Conservation (phyloP, 371 early-diverging fungal species). For the Blastocladiella emersonii region DNA sequence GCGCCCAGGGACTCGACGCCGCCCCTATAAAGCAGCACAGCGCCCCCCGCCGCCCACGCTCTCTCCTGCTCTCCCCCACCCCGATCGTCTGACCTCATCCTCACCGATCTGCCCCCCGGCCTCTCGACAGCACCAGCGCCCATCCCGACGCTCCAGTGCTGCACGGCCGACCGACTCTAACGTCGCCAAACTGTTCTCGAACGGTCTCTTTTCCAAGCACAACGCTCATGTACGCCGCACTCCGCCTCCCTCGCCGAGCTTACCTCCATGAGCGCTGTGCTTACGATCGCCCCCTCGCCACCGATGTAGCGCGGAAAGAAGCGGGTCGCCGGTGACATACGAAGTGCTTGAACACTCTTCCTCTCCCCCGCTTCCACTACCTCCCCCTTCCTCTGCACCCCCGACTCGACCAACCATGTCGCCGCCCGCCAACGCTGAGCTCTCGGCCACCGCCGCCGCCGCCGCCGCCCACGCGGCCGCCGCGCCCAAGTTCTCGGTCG, state of each 20-base stretch:
- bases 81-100: too few species aligned
- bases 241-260: too few species aligned
- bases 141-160: too few species aligned
- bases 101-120: too few species aligned
- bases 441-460: slow-evolving; percentile 15
- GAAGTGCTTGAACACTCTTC: neutral
- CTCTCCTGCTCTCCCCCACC: too few species aligned
- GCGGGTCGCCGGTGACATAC: neutral
- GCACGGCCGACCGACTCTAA: too few species aligned
- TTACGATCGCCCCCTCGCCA: too few species aligned
- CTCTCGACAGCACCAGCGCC: too few species aligned
- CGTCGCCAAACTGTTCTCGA: slow-evolving; percentile 1
- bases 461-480: slow-evolving; percentile 20
- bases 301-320: neutral
- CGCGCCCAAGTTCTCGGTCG: slow-evolving; percentile 58
- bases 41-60: too few species aligned
- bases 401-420: slow-evolving; percentile 1
- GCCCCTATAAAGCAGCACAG: too few species aligned
- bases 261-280: too few species aligned
- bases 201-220: slow-evolving; percentile 1
- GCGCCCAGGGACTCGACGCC: too few species aligned
- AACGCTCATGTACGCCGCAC: neutral
- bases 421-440: slow-evolving; percentile 15
- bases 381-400: slow-evolving; percentile 14
- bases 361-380: slow-evolving; percentile 19